Evolutionary conservation across 2,329 filamentous ascomycete species (phyloP).

Genomic region (Trichocomaceae sp.): DNA sequence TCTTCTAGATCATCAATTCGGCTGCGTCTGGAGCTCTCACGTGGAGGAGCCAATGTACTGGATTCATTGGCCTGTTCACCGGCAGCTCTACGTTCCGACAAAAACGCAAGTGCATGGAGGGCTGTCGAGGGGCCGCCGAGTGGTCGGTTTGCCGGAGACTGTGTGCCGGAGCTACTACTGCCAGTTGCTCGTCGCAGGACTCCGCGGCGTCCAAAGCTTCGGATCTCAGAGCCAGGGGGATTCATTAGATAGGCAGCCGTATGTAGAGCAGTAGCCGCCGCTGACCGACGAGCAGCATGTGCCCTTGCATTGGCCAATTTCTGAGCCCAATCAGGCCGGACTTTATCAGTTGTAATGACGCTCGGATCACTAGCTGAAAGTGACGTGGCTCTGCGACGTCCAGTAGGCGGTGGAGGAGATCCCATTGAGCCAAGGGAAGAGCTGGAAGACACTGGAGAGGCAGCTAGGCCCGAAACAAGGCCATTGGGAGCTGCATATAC

Average conservation of each 20-base stretch:
- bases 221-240: slow-evolving; percentile 41
- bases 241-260: slow-evolving; percentile 90
- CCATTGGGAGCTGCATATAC: slow-evolving; percentile 53
- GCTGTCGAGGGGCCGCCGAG: slow-evolving; percentile 28
- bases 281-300: slow-evolving; percentile 77
- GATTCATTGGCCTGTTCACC: slow-evolving; percentile 27
- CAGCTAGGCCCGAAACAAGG: slow-evolving; percentile 44
- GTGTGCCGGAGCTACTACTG: slow-evolving; percentile 25
- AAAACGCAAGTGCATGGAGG: slow-evolving; percentile 41
- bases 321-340: slow-evolving; percentile 89
- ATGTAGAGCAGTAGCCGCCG: slow-evolving; percentile 87
- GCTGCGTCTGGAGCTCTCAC: slow-evolving; percentile 51
- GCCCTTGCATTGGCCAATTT: slow-evolving; percentile 80
- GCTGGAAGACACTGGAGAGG: slow-evolving; percentile 77
- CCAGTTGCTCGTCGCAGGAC: slow-evolving; percentile 39
- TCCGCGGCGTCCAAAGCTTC: slow-evolving; percentile 53
- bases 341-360: slow-evolving; percentile 85
- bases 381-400: slow-evolving; percentile 56
- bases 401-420: slow-evolving; percentile 37
- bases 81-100: slow-evolving; percentile 37
- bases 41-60: slow-evolving; percentile 33
- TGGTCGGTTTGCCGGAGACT: slow-evolving; percentile 27
- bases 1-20: slow-evolving; percentile 87
- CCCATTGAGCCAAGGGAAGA: slow-evolving; percentile 54
- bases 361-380: slow-evolving; percentile 76